Evolutionary conservation across 1,284 basidiomycete species (phyloP), one percentile per base, ranked within the genome.

Genomic region (Lentinula novae-zelandiae): DNA sequence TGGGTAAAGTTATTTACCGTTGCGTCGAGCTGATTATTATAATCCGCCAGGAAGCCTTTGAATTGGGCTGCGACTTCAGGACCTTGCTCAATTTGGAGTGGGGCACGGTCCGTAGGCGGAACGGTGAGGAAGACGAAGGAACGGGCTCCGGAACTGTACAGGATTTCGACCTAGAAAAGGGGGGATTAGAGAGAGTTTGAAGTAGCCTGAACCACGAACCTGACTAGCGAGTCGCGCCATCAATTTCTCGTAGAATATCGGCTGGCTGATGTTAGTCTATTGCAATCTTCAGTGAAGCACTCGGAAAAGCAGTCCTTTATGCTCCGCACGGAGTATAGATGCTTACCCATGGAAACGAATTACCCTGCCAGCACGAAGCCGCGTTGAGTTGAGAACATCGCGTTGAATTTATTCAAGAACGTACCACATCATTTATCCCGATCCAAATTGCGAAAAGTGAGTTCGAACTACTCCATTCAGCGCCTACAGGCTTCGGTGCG

Each of bases 41-140:
- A 87, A 67, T 81, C 75, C 5, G 72, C 72, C 17, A 85, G 74
- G 44, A 78, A 72, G 8, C 74, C 62, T 2, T 70, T 73, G 64
- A 86, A 75, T 31, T 70, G 69, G 0, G 71, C 60, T 27, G 75
- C 74, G 12, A 72, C 71, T 0, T 67, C 61, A 0, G 70, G 58
- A 5, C 84, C 84, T 74, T 84, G 82, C 64, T 76, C 73, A 31
- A 85, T 61, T 61, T 80, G 70, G 12, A 85, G 75, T 1, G 86
- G 86, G 0, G 85, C 77, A 53, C 84, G 79, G 66, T 88, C 77
- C 27, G 79, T 81, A 7, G 85, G 84, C 1, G 86, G 86, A 9
- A 88, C 85, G n/a, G 82, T 86, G 49, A 88, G 73, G 75, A 88
- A 85, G 13, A 87, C 72, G 73, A 87, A 88, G 42, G 81, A 80